phyloP scores from a whole-genome alignment of 176 grass and related monocot genomes.

The Poa pratensis region DNA sequence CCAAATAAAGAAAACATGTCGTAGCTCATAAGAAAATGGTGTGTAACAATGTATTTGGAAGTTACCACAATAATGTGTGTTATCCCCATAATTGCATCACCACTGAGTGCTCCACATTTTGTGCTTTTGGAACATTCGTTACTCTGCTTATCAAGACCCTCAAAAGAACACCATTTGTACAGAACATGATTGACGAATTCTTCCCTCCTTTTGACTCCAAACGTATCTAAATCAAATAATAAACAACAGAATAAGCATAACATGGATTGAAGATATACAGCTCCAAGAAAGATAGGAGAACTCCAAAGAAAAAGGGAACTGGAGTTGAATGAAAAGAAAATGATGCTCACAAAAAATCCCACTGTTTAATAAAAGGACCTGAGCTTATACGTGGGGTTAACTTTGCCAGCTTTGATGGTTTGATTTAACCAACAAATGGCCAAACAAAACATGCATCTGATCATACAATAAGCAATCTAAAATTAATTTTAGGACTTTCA shows the following conservation, averaged over 20 bases:
- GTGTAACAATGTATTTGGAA: constrained; percentile 9
- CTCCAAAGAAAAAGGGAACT: neutral
- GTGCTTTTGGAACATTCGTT: constrained; percentile 49
- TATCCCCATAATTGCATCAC: constrained; percentile 74
- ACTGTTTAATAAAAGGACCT: neutral
- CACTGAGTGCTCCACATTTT: constrained; percentile 18
- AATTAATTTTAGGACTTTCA: neutral
- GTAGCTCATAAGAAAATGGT: constrained; percentile 23
- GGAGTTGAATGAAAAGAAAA: constrained; percentile 18
- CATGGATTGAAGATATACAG: constrained; percentile 6
- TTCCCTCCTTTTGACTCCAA: constrained; percentile 93
- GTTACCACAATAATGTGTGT: constrained; percentile 94
- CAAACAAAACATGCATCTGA: constrained; percentile 16
- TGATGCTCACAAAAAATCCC: constrained; percentile 2
- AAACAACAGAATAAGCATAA: constrained; percentile 27
- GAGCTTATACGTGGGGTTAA: neutral
- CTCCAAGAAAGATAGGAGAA: constrained; percentile 8
- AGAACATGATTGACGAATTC: constrained; percentile 93
- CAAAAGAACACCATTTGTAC: constrained; percentile 96
- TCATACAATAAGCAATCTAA: neutral
- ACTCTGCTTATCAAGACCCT: constrained; percentile 85
- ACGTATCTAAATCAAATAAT: constrained; percentile 66
- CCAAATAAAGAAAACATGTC: constrained; percentile 13
- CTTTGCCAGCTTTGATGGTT: neutral
- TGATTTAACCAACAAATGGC: constrained; percentile 7